Percentiles rank a stretch among this genome's conserved stretches.
Evolutionary conservation across 176 grass and related monocot species (phyloP).

Genomic region (Echinochloa phyllopogon): DNA sequence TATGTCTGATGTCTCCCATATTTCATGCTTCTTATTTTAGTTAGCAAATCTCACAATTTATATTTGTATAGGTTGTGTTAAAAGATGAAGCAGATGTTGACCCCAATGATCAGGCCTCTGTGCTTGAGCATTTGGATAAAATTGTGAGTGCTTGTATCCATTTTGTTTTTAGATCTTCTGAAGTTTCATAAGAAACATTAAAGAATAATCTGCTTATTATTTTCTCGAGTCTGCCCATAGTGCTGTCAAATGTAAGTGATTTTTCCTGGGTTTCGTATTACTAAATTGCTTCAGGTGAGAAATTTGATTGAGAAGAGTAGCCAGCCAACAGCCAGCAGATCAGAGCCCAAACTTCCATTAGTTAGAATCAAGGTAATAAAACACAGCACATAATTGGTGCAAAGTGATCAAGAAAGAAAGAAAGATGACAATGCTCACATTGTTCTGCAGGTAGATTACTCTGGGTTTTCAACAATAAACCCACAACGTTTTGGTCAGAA

Average conservation of each 20-base stretch:
- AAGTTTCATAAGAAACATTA: slow-evolving; percentile 29
- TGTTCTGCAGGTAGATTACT: slow-evolving; percentile 86
- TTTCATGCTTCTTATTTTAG: slow-evolving; percentile 34
- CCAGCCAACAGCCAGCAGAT: slow-evolving; percentile 53
- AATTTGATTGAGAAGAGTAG: slow-evolving; percentile 85
- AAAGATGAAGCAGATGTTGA: slow-evolving; percentile 97
- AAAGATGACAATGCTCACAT: slow-evolving; percentile 16
- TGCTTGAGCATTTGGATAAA: slow-evolving; percentile 97
- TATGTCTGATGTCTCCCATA: slow-evolving; percentile 49
- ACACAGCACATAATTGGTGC: background rate
- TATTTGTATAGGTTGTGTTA: slow-evolving; percentile 81
- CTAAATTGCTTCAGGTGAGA: slow-evolving; percentile 70
- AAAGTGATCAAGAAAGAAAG: slow-evolving; percentile 32
- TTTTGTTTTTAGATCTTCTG: slow-evolving; percentile 2
- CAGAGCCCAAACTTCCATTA: slow-evolving; percentile 79
- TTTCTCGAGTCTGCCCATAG: slow-evolving; percentile 16
- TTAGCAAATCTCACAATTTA: slow-evolving; percentile 30
- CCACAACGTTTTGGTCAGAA: slow-evolving; percentile 95
- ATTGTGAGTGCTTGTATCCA: slow-evolving; percentile 56
- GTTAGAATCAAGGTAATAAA: slow-evolving; percentile 84
- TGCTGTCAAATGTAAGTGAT: background rate
- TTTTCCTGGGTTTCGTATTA: slow-evolving; percentile 22
- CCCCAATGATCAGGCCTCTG: slow-evolving; percentile 82
- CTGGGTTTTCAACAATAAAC: slow-evolving; percentile 96
- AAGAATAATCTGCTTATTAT: slow-evolving; percentile 13